These are phyloP conservation scores for Floccularia luteovirens DNA, from an alignment of 768 basidiomycete species.

Conservation along the genomic window DNA sequence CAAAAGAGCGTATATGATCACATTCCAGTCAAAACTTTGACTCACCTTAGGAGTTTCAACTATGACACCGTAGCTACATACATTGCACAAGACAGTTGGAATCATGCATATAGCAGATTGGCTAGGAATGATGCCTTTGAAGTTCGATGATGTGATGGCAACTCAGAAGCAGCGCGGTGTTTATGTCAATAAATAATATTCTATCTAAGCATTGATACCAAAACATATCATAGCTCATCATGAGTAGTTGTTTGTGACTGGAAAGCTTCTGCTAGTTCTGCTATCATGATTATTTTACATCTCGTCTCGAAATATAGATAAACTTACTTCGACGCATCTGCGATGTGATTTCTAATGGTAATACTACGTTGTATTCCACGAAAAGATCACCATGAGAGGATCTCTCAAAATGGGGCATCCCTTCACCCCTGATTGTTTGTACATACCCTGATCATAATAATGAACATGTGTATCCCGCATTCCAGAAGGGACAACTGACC, in stretches of 20 bases:
- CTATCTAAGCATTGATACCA: constrained; percentile 11
- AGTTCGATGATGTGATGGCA: background rate
- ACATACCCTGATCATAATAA: constrained; percentile 57
- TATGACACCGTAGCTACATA: no score
- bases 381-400: constrained; percentile 75
- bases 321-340: constrained; percentile 72
- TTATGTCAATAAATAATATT: constrained; percentile 3
- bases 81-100: no score
- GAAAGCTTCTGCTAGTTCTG: constrained; percentile 54
- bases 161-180: constrained; percentile 3
- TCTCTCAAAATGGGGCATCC: constrained; percentile 71
- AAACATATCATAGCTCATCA: constrained; percentile 32
- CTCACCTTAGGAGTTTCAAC: no score
- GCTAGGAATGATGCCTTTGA: no score
- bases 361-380: constrained; percentile 88
- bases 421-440: constrained; percentile 79
- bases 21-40: no score
- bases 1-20: no score
- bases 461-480: background rate
- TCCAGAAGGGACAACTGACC: constrained; percentile 42
- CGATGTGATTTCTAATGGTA: constrained; percentile 67
- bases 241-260: constrained; percentile 26
- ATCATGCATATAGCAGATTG: no score
- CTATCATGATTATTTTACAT: constrained; percentile 2
- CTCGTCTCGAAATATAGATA: constrained; percentile 3